These are phyloP conservation scores for Fusarium lyarnte DNA, from an alignment of 2,329 filamentous ascomycete genomes.

Conservation along the genomic window DNA sequence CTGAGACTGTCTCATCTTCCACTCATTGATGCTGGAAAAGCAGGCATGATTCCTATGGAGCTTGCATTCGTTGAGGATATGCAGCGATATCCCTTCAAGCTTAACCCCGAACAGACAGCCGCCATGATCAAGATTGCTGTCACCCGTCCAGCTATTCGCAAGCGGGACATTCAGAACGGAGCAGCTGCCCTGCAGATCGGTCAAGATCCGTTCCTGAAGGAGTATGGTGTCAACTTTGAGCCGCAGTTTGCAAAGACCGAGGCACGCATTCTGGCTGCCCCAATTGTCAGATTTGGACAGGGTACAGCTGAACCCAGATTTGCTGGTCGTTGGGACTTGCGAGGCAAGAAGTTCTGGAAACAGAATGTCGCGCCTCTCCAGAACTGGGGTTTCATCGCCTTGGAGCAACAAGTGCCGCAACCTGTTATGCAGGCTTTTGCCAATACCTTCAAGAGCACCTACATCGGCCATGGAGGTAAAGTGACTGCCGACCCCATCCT, in stretches of 20 bases:
- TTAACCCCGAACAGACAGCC: constrained; percentile 72
- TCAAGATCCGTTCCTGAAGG: constrained; percentile 74
- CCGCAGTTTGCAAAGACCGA: constrained; percentile 70
- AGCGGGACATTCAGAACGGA: constrained; percentile 65
- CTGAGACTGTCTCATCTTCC: constrained; percentile 62
- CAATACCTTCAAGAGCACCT: constrained; percentile 56
- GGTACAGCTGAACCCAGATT: constrained; percentile 68
- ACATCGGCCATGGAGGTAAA: constrained; percentile 61
- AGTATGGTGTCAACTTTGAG: constrained; percentile 79
- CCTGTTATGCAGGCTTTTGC: constrained; percentile 46
- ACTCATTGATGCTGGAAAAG: constrained; percentile 65
- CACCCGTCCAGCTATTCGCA: constrained; percentile 76
- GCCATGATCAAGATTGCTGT: constrained; percentile 96
- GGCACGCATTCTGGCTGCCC: constrained; percentile 76
- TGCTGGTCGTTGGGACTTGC: constrained; percentile 86
- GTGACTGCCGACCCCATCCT: constrained; percentile 50
- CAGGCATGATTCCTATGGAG: constrained; percentile 69
- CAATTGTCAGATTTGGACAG: constrained; percentile 74
- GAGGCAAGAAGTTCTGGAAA: constrained; percentile 77
- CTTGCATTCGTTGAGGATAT: constrained; percentile 61
- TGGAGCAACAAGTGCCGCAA: constrained; percentile 64
- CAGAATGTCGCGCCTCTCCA: constrained; percentile 70
- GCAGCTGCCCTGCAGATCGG: constrained; percentile 72
- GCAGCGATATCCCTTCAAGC: constrained; percentile 71
- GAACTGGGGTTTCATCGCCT: constrained; percentile 79